Base-by-base conservation (phyloP, 2,329 filamentous ascomycete genomes). In the Aureobasidium melanogenum region DNA sequence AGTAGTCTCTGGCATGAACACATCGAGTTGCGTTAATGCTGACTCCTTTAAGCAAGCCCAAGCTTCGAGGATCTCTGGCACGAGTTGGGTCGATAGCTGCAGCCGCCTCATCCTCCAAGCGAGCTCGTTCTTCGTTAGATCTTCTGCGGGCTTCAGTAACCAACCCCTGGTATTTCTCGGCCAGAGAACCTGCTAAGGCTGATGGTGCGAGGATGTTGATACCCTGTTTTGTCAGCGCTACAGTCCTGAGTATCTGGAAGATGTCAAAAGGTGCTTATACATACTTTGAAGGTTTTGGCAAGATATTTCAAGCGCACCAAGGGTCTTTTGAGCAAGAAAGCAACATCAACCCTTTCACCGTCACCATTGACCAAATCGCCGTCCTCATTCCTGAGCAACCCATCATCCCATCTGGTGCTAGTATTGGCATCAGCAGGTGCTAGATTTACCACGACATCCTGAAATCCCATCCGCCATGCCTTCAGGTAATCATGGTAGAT, bases 401-500 rank as follows among this genome's bases (percentile, higher is more conserved):
- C 76, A 44, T 83, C 80, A 61, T 84, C 81, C 69, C 80, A 80
- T 8, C 69, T 63, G 14, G 65, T 64, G 63, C 75, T 74, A n/a
- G 67, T 63, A 34, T 62, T 63, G 51, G 87, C 84, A 36, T 87
- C 84, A 5, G 85, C 83, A 8, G 91, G 89, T 1, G 91, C 91
- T 36, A 97, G 84, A 70, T 96, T 97, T 67, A 99, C 90, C 54
- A 97, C 86, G 22, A 99, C 85, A 71, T 96, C 92, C 69, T 96
- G 89, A 73, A 97, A 99, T 0, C 94, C 94, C 51, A 97, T 81
- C 32, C 91, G 84, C 94, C 94, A 99, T 8, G 88, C 86, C 69
- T 85, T 85, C 34, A 97, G 80, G 71, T 97, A 99, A 69, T 90
- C 87, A 63, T 85, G 81, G 71, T 99, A 99, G 10, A 93, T 82